Percentiles rank a stretch among this genome's conserved stretches.
phyloP scores from a whole-genome alignment of 495 filamentous ascomycete genomes.

The Bacidia gigantensis region DNA sequence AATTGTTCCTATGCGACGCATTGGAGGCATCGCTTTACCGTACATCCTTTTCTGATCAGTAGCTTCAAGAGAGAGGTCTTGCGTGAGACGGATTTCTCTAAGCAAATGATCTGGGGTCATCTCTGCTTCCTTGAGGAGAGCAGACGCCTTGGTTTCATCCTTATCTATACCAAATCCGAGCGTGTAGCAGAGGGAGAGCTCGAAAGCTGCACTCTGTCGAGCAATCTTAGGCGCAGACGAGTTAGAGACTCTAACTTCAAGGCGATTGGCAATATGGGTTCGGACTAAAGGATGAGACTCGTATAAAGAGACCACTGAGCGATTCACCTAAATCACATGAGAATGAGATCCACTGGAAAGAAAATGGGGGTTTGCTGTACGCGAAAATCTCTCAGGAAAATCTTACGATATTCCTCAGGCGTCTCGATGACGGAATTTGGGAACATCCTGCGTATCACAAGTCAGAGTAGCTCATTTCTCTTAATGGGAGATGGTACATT shows the following conservation, averaged over 20 bases:
- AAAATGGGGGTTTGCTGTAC: background rate
- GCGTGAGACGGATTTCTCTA: background rate
- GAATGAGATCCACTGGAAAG: background rate
- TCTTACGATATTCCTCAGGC: background rate
- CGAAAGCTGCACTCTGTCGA: background rate
- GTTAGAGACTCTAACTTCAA: background rate
- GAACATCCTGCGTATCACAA: background rate
- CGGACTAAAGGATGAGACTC: constrained; percentile 16
- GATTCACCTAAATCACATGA: background rate
- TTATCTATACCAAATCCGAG: background rate
- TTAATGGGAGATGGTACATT: background rate
- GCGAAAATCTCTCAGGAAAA: background rate
- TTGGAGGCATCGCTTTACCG: background rate
- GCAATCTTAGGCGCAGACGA: background rate
- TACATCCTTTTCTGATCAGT: background rate
- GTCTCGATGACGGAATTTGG: background rate
- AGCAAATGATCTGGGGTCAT: background rate
- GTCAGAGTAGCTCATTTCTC: background rate
- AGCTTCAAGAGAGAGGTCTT: background rate
- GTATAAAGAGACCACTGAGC: background rate
- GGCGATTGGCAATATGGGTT: constrained; percentile 7
- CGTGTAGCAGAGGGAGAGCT: background rate
- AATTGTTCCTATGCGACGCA: background rate
- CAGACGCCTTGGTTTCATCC: background rate
- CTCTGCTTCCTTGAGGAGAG: background rate